Evolutionary conservation across 768 basidiomycete species (phyloP).

Genomic region (Tylopilus rubrobrunneus): DNA sequence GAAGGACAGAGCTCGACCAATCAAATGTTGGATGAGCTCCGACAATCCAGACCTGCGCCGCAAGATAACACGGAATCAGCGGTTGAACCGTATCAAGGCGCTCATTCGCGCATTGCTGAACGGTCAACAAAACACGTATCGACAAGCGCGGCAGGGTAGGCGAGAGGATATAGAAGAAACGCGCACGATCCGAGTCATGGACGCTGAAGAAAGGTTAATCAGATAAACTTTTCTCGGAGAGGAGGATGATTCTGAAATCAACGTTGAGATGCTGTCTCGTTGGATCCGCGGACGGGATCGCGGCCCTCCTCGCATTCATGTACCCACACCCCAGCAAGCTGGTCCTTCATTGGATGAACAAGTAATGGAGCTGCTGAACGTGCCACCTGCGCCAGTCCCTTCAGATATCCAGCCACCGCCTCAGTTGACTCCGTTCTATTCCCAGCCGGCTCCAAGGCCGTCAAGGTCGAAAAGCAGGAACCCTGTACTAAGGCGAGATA

Average conservation of each 20-base stretch:
- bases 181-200: no score
- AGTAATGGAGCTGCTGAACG: conserved; percentile 54
- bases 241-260: no score
- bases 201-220: no score
- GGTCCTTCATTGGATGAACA: conserved; percentile 57
- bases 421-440: conserved; percentile 48
- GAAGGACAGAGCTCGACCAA: no score
- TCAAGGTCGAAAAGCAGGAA: conserved; percentile 41
- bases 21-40: no score
- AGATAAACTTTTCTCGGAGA: no score
- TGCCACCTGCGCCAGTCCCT: conserved; percentile 38
- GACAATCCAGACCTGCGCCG: no score
- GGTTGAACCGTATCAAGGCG: conserved; percentile 24
- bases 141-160: no score
- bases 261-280: conserved; percentile 27
- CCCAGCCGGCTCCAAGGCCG: conserved; percentile 43
- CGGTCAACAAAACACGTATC: conserved; percentile 2
- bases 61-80: conserved; percentile 40
- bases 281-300: conserved; percentile 27
- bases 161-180: no score
- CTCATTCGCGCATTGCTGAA: conserved; percentile 17
- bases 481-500: no score
- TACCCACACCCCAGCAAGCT: conserved; percentile 38
- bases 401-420: conserved; percentile 48
- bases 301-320: conserved; percentile 38